Evolutionary conservation across 73 alveolate genomes (phyloP), one percentile per base, ranked within the genome.

Genomic region (Paraurostyla sp.): DNA sequence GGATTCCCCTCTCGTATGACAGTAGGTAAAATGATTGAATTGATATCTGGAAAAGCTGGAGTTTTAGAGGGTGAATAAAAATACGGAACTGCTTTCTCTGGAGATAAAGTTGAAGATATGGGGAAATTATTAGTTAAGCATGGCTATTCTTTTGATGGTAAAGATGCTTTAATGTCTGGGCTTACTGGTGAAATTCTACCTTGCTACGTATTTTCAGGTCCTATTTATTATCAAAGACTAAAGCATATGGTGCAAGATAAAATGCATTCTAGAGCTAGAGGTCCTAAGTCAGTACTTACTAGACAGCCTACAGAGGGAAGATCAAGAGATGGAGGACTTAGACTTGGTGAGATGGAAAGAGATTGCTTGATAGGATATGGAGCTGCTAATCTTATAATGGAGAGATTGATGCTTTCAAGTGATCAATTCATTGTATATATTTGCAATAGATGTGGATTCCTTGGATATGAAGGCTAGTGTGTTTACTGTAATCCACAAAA

Each of bases 1-100:
- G 99, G 99, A 23, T 98, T 97, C 87, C 99, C 99, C 0, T 97
- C 99, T 30, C 93, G 99, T 86, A 98, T 98, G 99, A 98, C 99
- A 54, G 99, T 98, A 25, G 99, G 99, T 22, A 98, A 98, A 93
- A 78, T 98, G 93, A 93, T 98, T 50, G 99, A 98, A 91, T 38
- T 84, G 49, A 87, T 94, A 0, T 94, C 98, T 15, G 98, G 99
- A 58, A 98, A 98, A 89, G 91, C 99, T 18, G 99, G 99, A 20
- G 98, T 96, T 27, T 73, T 95, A 16, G 96, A 92, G 73, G 99
- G 99, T 35, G 89, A 92, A 71, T 93, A 78, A 71, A 98, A 96
- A 88, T 97, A 98, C 76, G 99, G 99, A 15, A 98, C 99, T 22
- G 99, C 99, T 0, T 98, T 98, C 80, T 98, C 98, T 7, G 99